A percentile compares a stretch with the other conserved stretches of the same genome.
Conservation (phyloP, 2,329 filamentous ascomycete genomes). For the Calonectria hongkongensis region DNA sequence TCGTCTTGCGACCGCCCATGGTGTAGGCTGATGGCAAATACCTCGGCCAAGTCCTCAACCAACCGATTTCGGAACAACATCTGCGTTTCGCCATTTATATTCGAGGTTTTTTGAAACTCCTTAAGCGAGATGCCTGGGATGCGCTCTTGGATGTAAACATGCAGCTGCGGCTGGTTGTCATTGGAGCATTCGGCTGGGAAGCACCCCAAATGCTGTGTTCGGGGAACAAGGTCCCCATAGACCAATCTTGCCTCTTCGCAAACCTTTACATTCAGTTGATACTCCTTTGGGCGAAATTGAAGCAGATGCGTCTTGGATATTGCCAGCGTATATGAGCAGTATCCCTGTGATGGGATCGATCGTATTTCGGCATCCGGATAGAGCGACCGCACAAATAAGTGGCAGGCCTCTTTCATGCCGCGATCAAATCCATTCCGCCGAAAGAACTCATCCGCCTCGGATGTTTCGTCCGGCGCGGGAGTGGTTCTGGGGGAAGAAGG, state of each 20-base stretch:
- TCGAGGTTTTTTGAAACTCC: slow-evolving; percentile 51
- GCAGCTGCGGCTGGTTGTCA: slow-evolving; percentile 45
- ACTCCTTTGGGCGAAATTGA: slow-evolving; percentile 68
- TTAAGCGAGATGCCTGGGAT: slow-evolving; percentile 65
- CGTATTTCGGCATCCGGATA: slow-evolving; percentile 58
- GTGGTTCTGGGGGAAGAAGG: background rate
- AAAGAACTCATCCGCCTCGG: slow-evolving; percentile 45
- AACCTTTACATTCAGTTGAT: slow-evolving; percentile 64
- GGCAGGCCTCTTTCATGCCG: slow-evolving; percentile 40
- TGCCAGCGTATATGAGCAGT: slow-evolving; percentile 71
- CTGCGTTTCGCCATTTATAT: slow-evolving; percentile 26
- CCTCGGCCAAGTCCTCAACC: slow-evolving; percentile 63
- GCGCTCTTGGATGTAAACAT: slow-evolving; percentile 65
- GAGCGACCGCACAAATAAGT: slow-evolving; percentile 57
- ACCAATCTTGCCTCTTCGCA: slow-evolving; percentile 61
- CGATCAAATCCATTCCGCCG: slow-evolving; percentile 48
- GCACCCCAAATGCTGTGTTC: slow-evolving; percentile 61
- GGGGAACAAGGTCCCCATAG: slow-evolving; percentile 65
- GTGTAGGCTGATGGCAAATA: slow-evolving; percentile 63
- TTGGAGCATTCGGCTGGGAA: slow-evolving; percentile 45
- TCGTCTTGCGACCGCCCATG: slow-evolving; percentile 37
- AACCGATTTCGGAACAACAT: slow-evolving; percentile 54
- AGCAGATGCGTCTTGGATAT: slow-evolving; percentile 63
- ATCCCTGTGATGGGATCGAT: slow-evolving; percentile 66
- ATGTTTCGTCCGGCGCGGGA: background rate